Conservation (phyloP, 2,329 filamentous ascomycete species). For the Monosporascus sp. region DNA sequence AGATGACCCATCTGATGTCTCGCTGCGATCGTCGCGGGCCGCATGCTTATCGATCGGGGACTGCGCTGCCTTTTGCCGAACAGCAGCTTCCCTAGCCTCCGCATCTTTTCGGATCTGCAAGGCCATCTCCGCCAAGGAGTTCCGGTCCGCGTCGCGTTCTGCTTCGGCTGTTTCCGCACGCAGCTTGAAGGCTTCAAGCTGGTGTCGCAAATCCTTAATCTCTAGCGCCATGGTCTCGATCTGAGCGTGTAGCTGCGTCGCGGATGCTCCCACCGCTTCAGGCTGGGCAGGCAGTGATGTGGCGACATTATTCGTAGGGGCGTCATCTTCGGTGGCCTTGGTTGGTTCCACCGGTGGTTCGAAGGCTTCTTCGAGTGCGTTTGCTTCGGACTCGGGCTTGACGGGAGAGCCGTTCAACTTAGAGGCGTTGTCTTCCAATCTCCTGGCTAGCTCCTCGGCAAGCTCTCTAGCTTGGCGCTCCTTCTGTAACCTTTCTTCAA, state of each 20-base stretch:
- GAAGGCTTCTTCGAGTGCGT: conserved; percentile 41
- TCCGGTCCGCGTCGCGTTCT: conserved; percentile 67
- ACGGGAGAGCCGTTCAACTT: conserved; percentile 33
- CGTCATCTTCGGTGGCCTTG: conserved; percentile 14
- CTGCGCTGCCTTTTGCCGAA: conserved; percentile 32
- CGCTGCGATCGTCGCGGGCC: conserved; percentile 16
- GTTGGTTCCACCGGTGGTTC: conserved; percentile 36
- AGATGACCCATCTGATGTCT: conserved; percentile 12
- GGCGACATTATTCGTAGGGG: conserved; percentile 9
- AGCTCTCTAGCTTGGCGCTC: conserved; percentile 78
- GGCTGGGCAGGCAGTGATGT: conserved; percentile 22
- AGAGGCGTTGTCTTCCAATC: conserved; percentile 52
- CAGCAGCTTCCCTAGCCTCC: conserved; percentile 44
- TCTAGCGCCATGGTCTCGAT: conserved; percentile 74
- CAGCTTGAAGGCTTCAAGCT: conserved; percentile 72
- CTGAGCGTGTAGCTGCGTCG: conserved; percentile 56
- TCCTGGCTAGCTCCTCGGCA: conserved; percentile 76
- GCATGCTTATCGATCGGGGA: conserved; percentile 31
- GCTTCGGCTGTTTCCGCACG: conserved; percentile 77
- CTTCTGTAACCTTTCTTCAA: conserved; percentile 72
- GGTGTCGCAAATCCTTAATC: conserved; percentile 74
- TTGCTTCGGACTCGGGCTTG: conserved; percentile 31
- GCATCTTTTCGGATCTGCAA: conserved; percentile 70
- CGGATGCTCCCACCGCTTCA: conserved; percentile 32
- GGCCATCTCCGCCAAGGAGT: conserved; percentile 83